Evolutionary conservation across 2,329 filamentous ascomycete species (phyloP), one percentile per base, ranked within the genome.

Genomic region (Nothophoma quercina): DNA sequence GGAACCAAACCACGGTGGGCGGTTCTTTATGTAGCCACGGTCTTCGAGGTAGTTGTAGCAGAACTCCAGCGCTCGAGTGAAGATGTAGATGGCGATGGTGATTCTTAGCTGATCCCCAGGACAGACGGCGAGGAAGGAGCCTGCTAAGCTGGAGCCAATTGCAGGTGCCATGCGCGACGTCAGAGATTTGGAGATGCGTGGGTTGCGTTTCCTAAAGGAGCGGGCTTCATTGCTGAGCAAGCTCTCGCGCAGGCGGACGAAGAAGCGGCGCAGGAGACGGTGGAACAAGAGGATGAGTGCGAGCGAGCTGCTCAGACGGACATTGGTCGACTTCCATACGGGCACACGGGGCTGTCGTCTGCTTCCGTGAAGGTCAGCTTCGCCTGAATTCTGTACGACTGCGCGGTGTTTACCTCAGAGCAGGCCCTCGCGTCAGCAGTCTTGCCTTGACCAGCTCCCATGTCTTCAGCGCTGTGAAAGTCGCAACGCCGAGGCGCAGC

Each of bases 221-320:
- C 84, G 83, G 1, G 93, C 91, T 50, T 90, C 85, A n/a, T 90
- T 84, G 28, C 89, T 87, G 33, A 96, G 85, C 4, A 99, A 81
- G 59, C 91, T 91, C 1, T 84, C 81, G 39, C 93, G 88, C 34
- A 98, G 79, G 22, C 91, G 85, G 21, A 85, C 84, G 65, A 98
- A 90, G 80, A 98, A 96, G 53, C 93, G 90, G 77, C 93, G 91
- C 21, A 98, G 85, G 1, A 96, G 81, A 23, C 95, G 87, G 73
- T 99, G 95, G 56, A 96, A 85, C 34, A 98, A 85, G 16, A 98
- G 83, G 58, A 97, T 91, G 2, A 90, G 84, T 13, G 92, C 93
- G 12, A 97, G 82, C 0, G 91, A 95, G 7, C 93, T 79, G 0
- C 92, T 93, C 8, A 96, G 81, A 48, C 92, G 85, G 42, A 95